phyloP scores from a whole-genome alignment of 805 yeast species.

The Hanseniaspora meyeri region DNA sequence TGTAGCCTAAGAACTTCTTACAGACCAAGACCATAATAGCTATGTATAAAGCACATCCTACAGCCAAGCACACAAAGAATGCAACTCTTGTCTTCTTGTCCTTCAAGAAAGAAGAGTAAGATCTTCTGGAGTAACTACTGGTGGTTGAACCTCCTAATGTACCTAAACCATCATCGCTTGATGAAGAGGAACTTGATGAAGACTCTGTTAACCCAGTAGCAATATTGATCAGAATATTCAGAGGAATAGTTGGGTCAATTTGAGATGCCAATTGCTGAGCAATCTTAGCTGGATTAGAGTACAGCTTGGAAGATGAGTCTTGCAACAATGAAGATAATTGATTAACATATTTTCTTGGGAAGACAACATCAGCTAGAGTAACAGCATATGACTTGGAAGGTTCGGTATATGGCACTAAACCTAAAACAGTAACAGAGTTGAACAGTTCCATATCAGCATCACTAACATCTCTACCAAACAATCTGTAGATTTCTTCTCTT shows the following conservation, averaged over 20 bases:
- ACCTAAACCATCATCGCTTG: slow-evolving; percentile 14
- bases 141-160: slow-evolving; percentile 6
- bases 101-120: slow-evolving; percentile 20
- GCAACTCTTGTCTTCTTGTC: slow-evolving; percentile 46
- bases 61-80: slow-evolving; percentile 69
- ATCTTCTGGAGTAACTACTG: slow-evolving; percentile 14
- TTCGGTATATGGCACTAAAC: slow-evolving; percentile 65
- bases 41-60: slow-evolving; percentile 60
- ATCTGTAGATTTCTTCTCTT: slow-evolving; percentile 5
- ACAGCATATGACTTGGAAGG: slow-evolving; percentile 49
- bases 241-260: slow-evolving; percentile 42
- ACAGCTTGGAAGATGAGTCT: slow-evolving; percentile 45
- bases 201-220: slow-evolving; percentile 16
- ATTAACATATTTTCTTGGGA: slow-evolving; percentile 45
- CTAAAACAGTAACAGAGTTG: slow-evolving; percentile 42
- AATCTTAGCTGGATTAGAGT: slow-evolving; percentile 44
- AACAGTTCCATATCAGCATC: slow-evolving; percentile 21
- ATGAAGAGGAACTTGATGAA: slow-evolving; percentile 20
- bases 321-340: slow-evolving; percentile 40
- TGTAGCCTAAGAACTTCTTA: slow-evolving; percentile 38
- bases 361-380: slow-evolving; percentile 79
- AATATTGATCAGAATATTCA: slow-evolving; percentile 20
- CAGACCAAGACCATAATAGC: slow-evolving; percentile 43
- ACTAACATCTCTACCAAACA: slow-evolving; percentile 12
- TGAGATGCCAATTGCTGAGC: slow-evolving; percentile 47